Base-by-base conservation (phyloP, 805 yeast species). In the Metschnikowia picachoensis region DNA sequence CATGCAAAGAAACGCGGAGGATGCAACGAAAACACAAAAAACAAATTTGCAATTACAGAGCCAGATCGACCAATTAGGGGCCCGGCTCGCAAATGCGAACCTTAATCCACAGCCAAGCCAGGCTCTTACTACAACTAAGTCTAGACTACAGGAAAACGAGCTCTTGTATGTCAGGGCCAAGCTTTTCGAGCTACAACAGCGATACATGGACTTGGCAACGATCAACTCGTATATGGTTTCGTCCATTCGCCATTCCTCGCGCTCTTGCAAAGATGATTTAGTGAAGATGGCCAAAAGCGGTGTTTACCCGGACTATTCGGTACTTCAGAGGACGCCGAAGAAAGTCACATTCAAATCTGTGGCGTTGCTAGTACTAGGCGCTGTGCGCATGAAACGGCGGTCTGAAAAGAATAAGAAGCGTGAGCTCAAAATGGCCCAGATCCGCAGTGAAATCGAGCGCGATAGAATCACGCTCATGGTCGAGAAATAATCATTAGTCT, bases 111-210 rank as follows among this genome's bases (percentile, higher is more conserved):
- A 42, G 17, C 25, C 46, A 5, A 32, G 13, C 8, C 38, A 25
- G 36, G 20, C 35, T 2, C 44, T 36, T 16, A 28, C 10, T 14
- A 39, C 34, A 9, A 30, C 47, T 5, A 48, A 49, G 30, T 29
- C 36, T 3, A 37, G 55, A 8, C 53, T 67, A 12, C 57, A 69
- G 30, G 68, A 69, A 37, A 65, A 66, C 39, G 78, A 78, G 56
- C 61, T 70, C 49, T 71, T 71, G 30, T 68, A 74, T 45, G 75
- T 72, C 59, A 72, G 65, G 52, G 72, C 79, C 43, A 76, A 73
- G 53, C 62, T 77, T 39, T 70, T 71, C 38, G 80, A 79, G 46
- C 59, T 72, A 43, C 64, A 68, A 40, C 37, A 65, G 44, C 60
- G 56, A 40, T 59, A 64, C 39, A 65, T 67, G 40, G 73, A 70